Conservation (phyloP, 2,329 filamentous ascomycete species). For the Apiospora malaysiana region DNA sequence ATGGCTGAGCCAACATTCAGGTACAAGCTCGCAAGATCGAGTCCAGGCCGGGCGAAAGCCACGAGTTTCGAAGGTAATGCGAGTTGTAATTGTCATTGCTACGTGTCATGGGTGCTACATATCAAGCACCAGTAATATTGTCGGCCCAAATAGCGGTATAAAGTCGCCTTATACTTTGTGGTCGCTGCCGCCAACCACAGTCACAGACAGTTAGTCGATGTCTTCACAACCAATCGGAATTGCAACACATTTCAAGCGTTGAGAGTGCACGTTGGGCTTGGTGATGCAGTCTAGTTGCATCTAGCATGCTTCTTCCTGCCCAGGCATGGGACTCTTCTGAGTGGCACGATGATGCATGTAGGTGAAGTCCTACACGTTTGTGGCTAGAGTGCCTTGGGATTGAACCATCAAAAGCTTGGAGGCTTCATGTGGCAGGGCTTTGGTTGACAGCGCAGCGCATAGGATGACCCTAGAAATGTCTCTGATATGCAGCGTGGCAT, state of each 20-base stretch:
- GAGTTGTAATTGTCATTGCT: background rate
- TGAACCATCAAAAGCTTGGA: background rate
- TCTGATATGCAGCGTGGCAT: background rate
- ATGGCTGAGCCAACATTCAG: background rate
- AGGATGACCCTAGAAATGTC: background rate
- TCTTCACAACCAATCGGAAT: background rate
- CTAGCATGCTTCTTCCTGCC: background rate
- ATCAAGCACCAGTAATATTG: background rate
- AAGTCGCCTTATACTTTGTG: background rate
- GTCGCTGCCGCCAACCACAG: background rate
- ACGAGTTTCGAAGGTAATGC: background rate
- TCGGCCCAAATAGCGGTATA: background rate
- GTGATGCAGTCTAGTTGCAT: slow-evolving; percentile 17
- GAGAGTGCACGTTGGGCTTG: background rate
- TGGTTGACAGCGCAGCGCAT: background rate
- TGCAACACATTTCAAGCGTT: background rate
- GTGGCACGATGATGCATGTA: background rate
- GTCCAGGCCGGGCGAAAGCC: background rate
- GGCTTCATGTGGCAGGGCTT: background rate
- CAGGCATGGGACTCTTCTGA: background rate
- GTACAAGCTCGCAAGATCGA: background rate
- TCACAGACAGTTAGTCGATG: background rate
- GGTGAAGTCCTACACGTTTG: background rate
- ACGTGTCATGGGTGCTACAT: background rate
- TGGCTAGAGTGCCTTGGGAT: background rate